A percentile compares a stretch with the other conserved stretches of the same genome.
These are phyloP conservation scores for Chrysochromulina tobinii DNA, from an alignment of 78 protist species.

Conservation along the genomic window DNA sequence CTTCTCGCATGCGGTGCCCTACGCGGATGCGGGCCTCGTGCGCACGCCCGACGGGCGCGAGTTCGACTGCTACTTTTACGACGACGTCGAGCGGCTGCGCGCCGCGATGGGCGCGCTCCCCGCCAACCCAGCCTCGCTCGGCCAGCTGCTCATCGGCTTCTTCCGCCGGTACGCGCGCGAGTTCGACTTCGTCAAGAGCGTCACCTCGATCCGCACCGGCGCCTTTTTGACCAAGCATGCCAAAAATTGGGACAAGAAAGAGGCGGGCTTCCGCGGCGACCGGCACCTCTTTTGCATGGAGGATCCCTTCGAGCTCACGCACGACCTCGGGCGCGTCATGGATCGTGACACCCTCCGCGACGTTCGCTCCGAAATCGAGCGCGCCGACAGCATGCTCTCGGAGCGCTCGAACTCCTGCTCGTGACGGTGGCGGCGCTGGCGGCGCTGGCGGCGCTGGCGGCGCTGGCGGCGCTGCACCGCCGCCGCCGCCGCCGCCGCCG, in stretches of 20 bases:
- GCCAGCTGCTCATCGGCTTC: conserved; percentile 2
- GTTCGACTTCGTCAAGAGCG: not conserved
- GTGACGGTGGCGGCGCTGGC: too few species aligned
- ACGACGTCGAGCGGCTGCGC: not conserved
- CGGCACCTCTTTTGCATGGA: conserved; percentile 16
- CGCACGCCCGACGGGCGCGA: not conserved
- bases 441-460: too few species aligned
- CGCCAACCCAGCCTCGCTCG: not conserved
- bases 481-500: too few species aligned
- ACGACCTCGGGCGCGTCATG: not conserved
- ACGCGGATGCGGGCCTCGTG: not conserved
- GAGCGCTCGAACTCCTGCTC: too few species aligned
- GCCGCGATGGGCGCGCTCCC: too few species aligned
- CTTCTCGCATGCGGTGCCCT: not conserved
- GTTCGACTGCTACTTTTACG: not conserved
- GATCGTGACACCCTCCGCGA: not conserved
- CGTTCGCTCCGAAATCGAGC: not conserved
- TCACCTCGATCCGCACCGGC: not conserved
- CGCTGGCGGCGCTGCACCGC: too few species aligned
- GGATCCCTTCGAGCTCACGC: conserved; percentile 24
- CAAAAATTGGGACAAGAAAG: not conserved
- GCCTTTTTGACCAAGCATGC: not conserved
- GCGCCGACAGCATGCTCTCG: not conserved
- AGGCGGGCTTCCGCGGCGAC: conserved; percentile 1
- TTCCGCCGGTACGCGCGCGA: not conserved